Evolutionary conservation across 116 monocot genomes (phyloP).

Genomic region (Thalassia testudinum): DNA sequence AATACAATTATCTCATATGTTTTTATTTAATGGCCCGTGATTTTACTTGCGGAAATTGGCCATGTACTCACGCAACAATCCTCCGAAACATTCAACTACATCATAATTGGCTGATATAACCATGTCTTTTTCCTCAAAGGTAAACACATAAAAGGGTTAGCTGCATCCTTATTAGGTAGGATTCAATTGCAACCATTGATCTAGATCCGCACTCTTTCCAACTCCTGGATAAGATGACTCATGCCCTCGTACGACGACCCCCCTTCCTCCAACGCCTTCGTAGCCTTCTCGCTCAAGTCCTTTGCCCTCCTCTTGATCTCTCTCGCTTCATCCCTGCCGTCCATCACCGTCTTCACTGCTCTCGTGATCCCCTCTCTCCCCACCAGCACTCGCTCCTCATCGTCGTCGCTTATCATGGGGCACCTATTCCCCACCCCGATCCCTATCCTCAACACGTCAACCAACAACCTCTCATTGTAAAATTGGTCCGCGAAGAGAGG

Average conservation of each 20-base stretch:
- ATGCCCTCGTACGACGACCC: conserved; percentile 6
- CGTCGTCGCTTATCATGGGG: too few relatives aligned
- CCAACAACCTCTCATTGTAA: conserved; percentile 8
- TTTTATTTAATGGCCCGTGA: too few relatives aligned
- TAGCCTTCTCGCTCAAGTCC: background rate
- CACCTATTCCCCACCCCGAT: conserved; percentile 1
- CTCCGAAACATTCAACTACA: too few relatives aligned
- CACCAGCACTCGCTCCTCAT: background rate
- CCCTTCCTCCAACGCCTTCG: conserved; percentile 6
- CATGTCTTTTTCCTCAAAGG: too few relatives aligned
- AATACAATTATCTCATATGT: too few relatives aligned
- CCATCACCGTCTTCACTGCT: background rate
- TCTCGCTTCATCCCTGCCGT: background rate
- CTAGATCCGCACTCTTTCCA: background rate
- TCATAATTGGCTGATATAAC: too few relatives aligned
- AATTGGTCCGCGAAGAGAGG: conserved; percentile 11
- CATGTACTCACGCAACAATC: too few relatives aligned
- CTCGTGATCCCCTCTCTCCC: background rate
- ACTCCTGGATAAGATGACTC: background rate
- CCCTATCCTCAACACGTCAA: conserved; percentile 1
- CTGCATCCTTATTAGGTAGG: too few relatives aligned
- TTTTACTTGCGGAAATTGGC: too few relatives aligned
- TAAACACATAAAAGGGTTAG: too few relatives aligned
- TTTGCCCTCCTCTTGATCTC: conserved; percentile 2
- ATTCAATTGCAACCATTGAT: too few relatives aligned